These are phyloP conservation scores for Saccharomycopsis sp. DNA, from an alignment of 805 yeast species.

Conservation along the genomic window DNA sequence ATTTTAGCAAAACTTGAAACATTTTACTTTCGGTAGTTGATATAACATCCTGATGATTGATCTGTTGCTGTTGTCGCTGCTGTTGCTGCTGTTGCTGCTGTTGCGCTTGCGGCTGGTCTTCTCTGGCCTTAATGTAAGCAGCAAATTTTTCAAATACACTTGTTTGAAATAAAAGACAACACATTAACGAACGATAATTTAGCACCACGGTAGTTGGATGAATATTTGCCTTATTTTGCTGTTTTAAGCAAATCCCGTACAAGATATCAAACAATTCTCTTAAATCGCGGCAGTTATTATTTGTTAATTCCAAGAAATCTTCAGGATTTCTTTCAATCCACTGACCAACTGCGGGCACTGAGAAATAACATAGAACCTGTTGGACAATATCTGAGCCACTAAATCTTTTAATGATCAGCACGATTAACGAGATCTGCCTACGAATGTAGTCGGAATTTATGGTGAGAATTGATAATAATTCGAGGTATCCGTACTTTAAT, in stretches of 20 bases:
- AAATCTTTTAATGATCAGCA: background rate
- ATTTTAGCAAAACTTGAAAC: conserved; percentile 1
- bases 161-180: background rate
- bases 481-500: conserved; percentile 9
- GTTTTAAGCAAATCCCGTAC: background rate
- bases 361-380: conserved; percentile 1
- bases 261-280: conserved; percentile 1
- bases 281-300: background rate
- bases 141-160: background rate
- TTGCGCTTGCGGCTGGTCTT: too few species aligned
- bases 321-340: conserved; percentile 1
- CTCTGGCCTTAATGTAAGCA: background rate
- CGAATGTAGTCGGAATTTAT: background rate
- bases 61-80: too few species aligned
- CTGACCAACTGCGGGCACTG: background rate
- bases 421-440: background rate
- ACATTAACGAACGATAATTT: background rate
- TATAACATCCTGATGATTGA: too few species aligned
- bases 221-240: background rate
- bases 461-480: background rate
- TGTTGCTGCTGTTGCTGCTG: too few species aligned
- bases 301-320: background rate
- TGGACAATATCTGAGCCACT: conserved; percentile 3
- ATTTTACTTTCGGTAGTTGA: conserved; percentile 8
- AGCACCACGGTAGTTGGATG: background rate